Conservation (phyloP, 805 yeast species). For the Candida tammaniensis region DNA sequence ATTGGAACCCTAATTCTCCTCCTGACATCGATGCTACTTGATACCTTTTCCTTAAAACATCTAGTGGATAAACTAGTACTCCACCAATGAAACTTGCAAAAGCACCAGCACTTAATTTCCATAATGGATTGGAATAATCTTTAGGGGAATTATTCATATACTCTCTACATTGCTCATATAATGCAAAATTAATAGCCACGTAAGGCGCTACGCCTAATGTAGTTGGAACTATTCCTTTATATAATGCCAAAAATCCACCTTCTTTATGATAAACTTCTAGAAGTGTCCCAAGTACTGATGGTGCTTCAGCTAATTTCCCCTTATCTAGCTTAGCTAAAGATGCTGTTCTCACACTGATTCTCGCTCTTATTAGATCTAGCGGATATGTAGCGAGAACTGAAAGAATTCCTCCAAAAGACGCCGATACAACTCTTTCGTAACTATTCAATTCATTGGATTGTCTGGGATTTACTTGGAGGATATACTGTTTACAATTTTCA, state of each 20-base stretch:
- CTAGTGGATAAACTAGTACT: constrained; percentile 87
- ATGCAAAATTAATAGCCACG: constrained; percentile 87
- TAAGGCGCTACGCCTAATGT: constrained; percentile 94
- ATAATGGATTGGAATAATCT: constrained; percentile 44
- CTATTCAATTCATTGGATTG: constrained; percentile 41
- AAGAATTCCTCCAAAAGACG: constrained; percentile 76
- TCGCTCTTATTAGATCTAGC: constrained; percentile 83
- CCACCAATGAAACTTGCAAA: constrained; percentile 87
- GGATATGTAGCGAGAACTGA: constrained; percentile 89
- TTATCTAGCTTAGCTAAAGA: constrained; percentile 45
- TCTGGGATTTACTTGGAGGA: constrained; percentile 20
- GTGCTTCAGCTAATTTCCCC: constrained; percentile 53
- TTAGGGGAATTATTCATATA: constrained; percentile 32
- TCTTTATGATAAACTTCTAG: constrained; percentile 63
- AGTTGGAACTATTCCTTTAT: constrained; percentile 88
- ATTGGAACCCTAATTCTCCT: constrained; percentile 77
- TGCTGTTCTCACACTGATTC: constrained; percentile 88
- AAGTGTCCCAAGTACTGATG: constrained; percentile 65
- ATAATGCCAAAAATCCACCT: constrained; percentile 78
- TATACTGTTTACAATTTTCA: constrained; percentile 52
- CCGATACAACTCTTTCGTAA: constrained; percentile 64
- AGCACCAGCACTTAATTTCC: constrained; percentile 78
- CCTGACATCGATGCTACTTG: constrained; percentile 85
- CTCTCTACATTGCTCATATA: constrained; percentile 80
- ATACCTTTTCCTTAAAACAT: constrained; percentile 80